Evolutionary conservation across 2,329 filamentous ascomycete genomes (phyloP), one percentile per base, ranked within the genome.

Genomic region (Colletotrichum sp.): DNA sequence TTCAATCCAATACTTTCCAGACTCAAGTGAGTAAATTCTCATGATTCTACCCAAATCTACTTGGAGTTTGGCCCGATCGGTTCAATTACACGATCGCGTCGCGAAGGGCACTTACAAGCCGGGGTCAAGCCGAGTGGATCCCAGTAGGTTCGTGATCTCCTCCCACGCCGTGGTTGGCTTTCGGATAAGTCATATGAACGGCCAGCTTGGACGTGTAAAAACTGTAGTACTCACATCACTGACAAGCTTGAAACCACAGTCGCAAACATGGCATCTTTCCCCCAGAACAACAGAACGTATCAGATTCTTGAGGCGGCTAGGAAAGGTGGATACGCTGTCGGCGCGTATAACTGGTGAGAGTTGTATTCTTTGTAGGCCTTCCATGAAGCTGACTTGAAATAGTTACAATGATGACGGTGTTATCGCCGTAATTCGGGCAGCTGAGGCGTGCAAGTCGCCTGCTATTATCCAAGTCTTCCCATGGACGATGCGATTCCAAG

Each of bases 401-500:
- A 62, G 59, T 10, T 62, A 62, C 0, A 62, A 62, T 18, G 59
- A 62, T 9, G 59, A 62, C 16, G 28, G 59, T n/a, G 59, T 62
- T 4, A 62, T 62, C 4, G 28, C 59, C 0, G 59, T 62, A 3
- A 62, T 62, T 32, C 18, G 28, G 0, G 59, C 59, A 62, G 59
- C 59, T 8, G 59, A 62, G 18, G 28, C 26, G 0, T 62, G 59
- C 59, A 62, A 62, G 1, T 91, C 91, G 0, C 91, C 92, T 0
- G 87, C 91, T 16, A 92, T 93, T 82, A 91, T 93, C 81, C 90
- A 92, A 52, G 88, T 93, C 77, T 93, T 93, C 81, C 92, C 92
- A 15, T 93, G 92, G 92, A 91, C 92, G 0, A 84, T 93, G 48
- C 85, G 89, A 60, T 93, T 92, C 83, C 90, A 90, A 15, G 87